Base-by-base conservation (phyloP, 2,329 filamentous ascomycete species). In the Scedosporium minutisporum region DNA sequence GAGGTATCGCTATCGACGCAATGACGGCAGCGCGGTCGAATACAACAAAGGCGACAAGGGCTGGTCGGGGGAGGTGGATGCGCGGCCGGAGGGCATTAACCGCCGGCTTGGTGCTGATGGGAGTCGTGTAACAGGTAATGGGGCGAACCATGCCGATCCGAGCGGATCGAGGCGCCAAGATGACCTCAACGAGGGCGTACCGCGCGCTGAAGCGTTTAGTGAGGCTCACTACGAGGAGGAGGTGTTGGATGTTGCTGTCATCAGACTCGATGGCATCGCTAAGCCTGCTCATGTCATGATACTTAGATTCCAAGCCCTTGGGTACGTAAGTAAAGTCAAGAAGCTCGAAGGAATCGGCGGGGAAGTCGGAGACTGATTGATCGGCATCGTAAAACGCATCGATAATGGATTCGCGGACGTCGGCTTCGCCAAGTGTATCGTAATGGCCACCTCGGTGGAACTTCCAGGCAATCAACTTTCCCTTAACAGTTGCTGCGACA, bases 401-500 rank as follows among this genome's bases (percentile, higher is more conserved):
- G 16, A 87, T 71, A 42, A 97, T 80, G 3, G 82, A 75, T 23
- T 87, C 84, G 62, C 86, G 84, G 63, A 87, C 79, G 71, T 96
- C 89, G 23, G 87, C 79, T 65, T 93, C 90, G 27, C 83, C 82
- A 57, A 89, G 83, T 58, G 91, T 81, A 53, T 89, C 86, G 70
- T 92, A 87, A 67, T 93, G 90, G 41, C 93, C 93, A 65, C 90
- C 90, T 73, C 93, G 91, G 69, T 93, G 91, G 53, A 97, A 82
- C 70, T 89, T 90, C 95, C 95, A 99, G 6, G 88, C 82, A 68
- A 96, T 88, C 27, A 99, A 77, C 63, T 87, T 83, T 29, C 90
- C 93, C 68, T 88, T 88, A 62, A 86, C 82, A 1, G 92, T 95
- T 14, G 88, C 86, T 44, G 93, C 86, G 57, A 96, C 83, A 41